Evolutionary conservation across 2,329 filamentous ascomycete genomes (phyloP).

Genomic region (Colletotrichum tofieldiae): DNA sequence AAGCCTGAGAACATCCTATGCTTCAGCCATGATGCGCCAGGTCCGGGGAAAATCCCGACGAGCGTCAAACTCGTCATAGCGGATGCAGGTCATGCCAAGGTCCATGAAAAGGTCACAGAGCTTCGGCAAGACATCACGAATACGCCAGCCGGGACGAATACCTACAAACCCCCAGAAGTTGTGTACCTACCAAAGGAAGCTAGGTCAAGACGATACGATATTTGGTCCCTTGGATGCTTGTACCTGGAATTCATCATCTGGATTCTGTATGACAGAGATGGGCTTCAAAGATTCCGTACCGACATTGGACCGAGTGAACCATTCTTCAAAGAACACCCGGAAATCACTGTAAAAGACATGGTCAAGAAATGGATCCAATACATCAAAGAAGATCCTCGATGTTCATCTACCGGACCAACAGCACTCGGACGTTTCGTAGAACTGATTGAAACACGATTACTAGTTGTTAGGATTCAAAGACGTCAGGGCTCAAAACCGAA

Average conservation of each 20-base stretch:
- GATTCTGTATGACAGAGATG: background rate
- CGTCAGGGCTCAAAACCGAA: no score
- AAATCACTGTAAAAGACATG: background rate
- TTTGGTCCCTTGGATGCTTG: background rate
- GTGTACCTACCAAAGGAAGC: background rate
- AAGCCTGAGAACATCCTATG: slow-evolving; percentile 4
- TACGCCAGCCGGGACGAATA: background rate
- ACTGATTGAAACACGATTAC: background rate
- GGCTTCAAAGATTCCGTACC: background rate
- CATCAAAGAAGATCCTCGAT: slow-evolving; percentile 6
- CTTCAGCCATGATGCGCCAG: background rate
- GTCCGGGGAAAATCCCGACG: background rate
- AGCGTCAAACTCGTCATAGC: background rate
- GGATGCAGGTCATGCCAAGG: background rate
- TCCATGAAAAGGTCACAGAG: background rate
- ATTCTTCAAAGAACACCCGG: background rate
- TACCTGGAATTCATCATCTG: background rate
- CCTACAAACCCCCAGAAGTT: background rate
- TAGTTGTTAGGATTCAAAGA: background rate
- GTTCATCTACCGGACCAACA: background rate
- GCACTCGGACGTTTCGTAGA: background rate
- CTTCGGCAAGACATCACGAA: background rate
- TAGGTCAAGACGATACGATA: background rate
- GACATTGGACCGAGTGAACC: background rate
- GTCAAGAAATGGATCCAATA: background rate